Evolutionary conservation across 805 yeast species (phyloP).

Genomic region (Schwanniomyces occidentalis): DNA sequence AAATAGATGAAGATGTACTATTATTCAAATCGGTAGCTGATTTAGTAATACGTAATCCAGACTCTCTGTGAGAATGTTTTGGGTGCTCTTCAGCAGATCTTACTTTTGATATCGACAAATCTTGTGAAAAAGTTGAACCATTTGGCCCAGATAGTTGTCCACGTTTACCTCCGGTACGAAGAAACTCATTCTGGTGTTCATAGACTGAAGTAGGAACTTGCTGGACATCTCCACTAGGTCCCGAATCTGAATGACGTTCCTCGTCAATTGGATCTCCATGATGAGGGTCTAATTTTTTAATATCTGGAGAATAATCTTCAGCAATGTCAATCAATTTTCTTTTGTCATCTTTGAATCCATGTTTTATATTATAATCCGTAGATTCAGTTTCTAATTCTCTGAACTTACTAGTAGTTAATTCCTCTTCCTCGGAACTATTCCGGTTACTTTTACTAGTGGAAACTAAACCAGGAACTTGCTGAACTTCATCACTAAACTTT

Average conservation of each 20-base stretch:
- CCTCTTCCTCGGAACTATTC: conserved; percentile 3
- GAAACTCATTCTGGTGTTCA: conserved; percentile 12
- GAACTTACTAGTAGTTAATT: not conserved
- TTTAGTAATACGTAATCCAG: too few relatives aligned
- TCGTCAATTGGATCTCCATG: conserved; percentile 6
- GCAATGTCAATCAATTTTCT: conserved; percentile 29
- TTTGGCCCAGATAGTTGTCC: conserved; percentile 8
- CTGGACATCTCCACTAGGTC: conserved; percentile 14
- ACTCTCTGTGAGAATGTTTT: too few relatives aligned
- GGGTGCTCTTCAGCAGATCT: too few relatives aligned
- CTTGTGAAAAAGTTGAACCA: not conserved
- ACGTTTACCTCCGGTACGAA: conserved; percentile 15
- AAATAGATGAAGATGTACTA: conserved; percentile 3
- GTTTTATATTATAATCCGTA: conserved; percentile 27
- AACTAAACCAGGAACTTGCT: conserved; percentile 19
- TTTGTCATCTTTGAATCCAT: conserved; percentile 19
- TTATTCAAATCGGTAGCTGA: too few relatives aligned
- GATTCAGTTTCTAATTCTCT: conserved; percentile 16
- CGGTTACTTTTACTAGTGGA: conserved; percentile 4
- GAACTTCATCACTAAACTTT: conserved; percentile 14
- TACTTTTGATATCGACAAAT: not conserved
- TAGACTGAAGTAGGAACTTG: conserved; percentile 10
- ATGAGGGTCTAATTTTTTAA: conserved; percentile 15
- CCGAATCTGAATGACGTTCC: conserved; percentile 1
- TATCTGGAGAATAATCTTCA: conserved; percentile 16